Evolutionary conservation across 257 asterid genomes (phyloP).

Genomic region (Salvia miltiorrhiza): DNA sequence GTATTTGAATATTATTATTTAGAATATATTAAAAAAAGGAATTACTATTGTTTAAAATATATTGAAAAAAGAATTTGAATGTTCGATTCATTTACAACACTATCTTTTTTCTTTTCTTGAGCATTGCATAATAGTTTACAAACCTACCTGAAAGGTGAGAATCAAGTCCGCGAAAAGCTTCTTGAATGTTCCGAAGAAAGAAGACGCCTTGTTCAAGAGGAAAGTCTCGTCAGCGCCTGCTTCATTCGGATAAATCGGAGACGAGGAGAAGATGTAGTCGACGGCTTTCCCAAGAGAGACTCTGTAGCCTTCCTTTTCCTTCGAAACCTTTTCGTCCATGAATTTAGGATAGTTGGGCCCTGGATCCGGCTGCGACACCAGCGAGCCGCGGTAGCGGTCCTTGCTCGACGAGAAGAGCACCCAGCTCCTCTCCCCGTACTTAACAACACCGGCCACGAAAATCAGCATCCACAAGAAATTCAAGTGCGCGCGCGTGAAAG

Average conservation of each 20-base stretch:
- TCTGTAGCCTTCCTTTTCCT: constrained; percentile 21
- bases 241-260: too few relatives aligned
- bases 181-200: constrained; percentile 28
- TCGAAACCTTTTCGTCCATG: constrained; percentile 32
- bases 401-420: constrained; percentile 35
- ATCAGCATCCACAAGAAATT: constrained; percentile 14
- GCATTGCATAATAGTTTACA: too few relatives aligned
- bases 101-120: too few relatives aligned
- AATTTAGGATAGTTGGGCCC: constrained; percentile 53
- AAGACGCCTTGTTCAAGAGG: constrained; percentile 18
- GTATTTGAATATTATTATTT: too few relatives aligned
- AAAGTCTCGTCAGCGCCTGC: not conserved
- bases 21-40: too few relatives aligned
- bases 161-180: constrained; percentile 35
- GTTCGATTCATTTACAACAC: too few relatives aligned
- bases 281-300: constrained; percentile 14
- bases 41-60: too few relatives aligned
- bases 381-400: constrained; percentile 30
- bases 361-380: constrained; percentile 39
- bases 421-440: constrained; percentile 38
- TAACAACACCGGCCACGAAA: constrained; percentile 33
- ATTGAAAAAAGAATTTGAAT: too few relatives aligned
- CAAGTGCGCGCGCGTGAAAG: not conserved
- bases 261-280: not conserved
- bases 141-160: constrained; percentile 38